These are phyloP conservation scores for Elsinoe australis DNA, from an alignment of 2,329 filamentous ascomycete genomes.

Conservation along the genomic window DNA sequence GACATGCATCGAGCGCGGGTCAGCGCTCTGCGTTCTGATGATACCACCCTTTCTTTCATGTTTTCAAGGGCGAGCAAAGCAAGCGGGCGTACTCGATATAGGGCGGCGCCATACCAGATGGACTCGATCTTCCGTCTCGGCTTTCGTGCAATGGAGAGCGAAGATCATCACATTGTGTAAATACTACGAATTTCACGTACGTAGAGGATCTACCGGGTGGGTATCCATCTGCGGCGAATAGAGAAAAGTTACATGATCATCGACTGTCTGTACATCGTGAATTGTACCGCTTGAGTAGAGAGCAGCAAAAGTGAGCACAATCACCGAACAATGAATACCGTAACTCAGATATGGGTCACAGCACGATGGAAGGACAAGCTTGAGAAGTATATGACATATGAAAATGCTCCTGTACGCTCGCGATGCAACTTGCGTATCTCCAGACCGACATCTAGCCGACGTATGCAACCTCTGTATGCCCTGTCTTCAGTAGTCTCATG, in stretches of 20 bases:
- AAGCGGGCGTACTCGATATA: background rate
- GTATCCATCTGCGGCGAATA: conserved; percentile 2
- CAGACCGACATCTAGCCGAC: background rate
- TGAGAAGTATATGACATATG: no score
- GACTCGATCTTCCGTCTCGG: background rate
- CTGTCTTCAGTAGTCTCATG: no score
- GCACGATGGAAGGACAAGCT: no score
- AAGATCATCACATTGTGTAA: conserved; percentile 1
- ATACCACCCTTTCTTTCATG: background rate
- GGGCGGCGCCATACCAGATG: background rate
- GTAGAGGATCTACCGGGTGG: conserved; percentile 5
- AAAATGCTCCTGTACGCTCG: no score
- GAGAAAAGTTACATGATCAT: background rate
- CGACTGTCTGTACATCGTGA: no score
- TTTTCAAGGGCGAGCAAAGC: background rate
- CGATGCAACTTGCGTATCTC: background rate
- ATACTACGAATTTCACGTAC: conserved; percentile 12
- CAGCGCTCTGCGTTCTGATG: conserved; percentile 1
- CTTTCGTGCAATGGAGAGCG: background rate
- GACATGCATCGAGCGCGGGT: conserved; percentile 13
- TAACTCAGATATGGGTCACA: no score
- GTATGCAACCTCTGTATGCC: background rate
- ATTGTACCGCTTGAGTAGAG: no score
- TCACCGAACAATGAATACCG: no score
- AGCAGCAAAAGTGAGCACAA: no score